Base-by-base conservation (phyloP, 2,329 filamentous ascomycete genomes). In the Fusarium lyarnte region DNA sequence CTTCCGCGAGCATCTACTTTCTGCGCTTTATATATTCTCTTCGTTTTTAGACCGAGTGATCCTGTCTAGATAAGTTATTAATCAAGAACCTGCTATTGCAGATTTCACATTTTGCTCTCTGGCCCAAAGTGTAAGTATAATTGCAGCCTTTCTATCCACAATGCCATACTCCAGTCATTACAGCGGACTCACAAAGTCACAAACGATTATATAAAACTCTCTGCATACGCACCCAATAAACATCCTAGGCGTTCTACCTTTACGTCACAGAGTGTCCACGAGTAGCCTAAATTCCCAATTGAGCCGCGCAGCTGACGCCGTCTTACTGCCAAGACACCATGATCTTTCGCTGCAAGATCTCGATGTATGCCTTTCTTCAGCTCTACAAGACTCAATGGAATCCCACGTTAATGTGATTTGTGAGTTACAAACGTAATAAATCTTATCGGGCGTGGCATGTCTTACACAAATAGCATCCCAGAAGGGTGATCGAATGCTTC, bases 191-290 rank as follows among this genome's bases (percentile, higher is more conserved):
- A 8, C 9, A 41, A n/a, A 14, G 21, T 13, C 6, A 41, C 27
- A 27, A 27, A 27, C 27, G 6, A 27, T 52, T 27, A 36, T 7
- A 52, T 27, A 38, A 38, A 52, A 5, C 5, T 38, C 33, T n/a
- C 33, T 19, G 23, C 3, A n/a, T 13, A 8, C 8, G 13, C 39
- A n/a, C 11, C 39, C 39, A 41, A 41, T 23, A 23, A 14, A 14
- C 4, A 14, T 14, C 13, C 14, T 5, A 9, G 8, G 13, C 6
- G 13, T 8, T 13, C 19, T n/a, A 8, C 13, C 21, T 41, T 12
- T 38, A 52, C 23, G 33, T 27, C 23, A 52, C 19, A 1, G 0
- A 16, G 13, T 9, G 6, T 7, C 23, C 21, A 0, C 3, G 13
- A 27, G 8, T 5, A 21, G 33, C 33, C 33, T 36, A 8, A 17